phyloP scores from a whole-genome alignment of 352 stramenopile genomes.

The Globisporangium recalcitrans region DNA sequence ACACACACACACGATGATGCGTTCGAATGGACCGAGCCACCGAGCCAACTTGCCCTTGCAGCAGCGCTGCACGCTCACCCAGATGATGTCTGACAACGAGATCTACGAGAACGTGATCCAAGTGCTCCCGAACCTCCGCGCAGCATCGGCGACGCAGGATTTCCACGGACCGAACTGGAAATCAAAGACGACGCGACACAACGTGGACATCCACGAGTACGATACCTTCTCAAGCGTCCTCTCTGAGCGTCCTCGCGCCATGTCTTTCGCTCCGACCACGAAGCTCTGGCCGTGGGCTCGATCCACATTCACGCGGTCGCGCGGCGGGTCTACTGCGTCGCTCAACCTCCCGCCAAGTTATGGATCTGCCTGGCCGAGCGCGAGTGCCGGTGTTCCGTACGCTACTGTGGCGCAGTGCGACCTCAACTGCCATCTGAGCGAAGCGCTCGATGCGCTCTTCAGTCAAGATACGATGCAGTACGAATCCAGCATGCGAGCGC shows the following conservation, averaged over 20 bases:
- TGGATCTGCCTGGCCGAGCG: conserved; percentile 30
- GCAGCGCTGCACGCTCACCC: conserved; percentile 16
- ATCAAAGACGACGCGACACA: conserved; percentile 7
- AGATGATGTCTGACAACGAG: conserved; percentile 26
- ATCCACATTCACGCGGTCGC: background rate
- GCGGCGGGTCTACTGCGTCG: conserved; percentile 7
- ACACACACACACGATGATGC: background rate
- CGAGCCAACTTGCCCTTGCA: background rate
- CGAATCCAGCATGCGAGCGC: conserved; percentile 46
- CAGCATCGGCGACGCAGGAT: conserved; percentile 14
- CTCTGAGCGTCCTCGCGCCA: background rate
- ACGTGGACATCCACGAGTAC: conserved; percentile 5
- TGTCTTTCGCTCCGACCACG: background rate
- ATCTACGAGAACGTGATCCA: conserved; percentile 23
- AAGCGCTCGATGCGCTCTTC: conserved; percentile 61
- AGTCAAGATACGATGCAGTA: conserved; percentile 49
- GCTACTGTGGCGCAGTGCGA: conserved; percentile 50
- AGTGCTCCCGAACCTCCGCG: conserved; percentile 27
- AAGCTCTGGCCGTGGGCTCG: background rate
- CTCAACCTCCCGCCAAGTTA: background rate
- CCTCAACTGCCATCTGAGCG: conserved; percentile 44
- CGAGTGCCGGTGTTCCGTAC: conserved; percentile 41
- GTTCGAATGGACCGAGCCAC: background rate
- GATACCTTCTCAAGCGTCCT: background rate
- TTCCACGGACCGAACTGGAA: conserved; percentile 28